These are phyloP conservation scores for Wallacemonas rigidus DNA, from an alignment of 208 protist species.

Conservation along the genomic window DNA sequence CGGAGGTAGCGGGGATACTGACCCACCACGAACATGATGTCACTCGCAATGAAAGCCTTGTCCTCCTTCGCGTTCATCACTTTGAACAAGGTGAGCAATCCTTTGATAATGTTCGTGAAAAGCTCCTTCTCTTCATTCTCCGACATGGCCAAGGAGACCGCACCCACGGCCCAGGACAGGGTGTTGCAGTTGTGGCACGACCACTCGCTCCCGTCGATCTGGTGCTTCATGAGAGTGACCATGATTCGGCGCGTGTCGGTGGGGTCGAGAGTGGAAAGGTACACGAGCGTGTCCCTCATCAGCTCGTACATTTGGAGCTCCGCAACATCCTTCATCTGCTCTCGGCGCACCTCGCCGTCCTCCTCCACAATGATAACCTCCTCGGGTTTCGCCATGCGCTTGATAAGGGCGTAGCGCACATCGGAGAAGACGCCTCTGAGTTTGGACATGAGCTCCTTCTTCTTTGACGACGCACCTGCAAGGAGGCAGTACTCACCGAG, in stretches of 20 bases:
- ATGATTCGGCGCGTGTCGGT: slow-evolving; percentile 97
- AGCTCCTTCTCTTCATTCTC: slow-evolving; percentile 98
- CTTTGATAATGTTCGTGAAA: slow-evolving; percentile 97
- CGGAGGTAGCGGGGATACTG: slow-evolving; percentile 99
- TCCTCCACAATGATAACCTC: slow-evolving; percentile 99
- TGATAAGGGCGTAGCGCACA: slow-evolving; percentile 95
- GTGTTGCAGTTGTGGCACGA: slow-evolving; percentile 97
- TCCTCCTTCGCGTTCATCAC: slow-evolving; percentile 96
- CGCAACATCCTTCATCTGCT: slow-evolving; percentile 97
- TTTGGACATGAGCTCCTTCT: slow-evolving; percentile 65
- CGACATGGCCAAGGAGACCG: slow-evolving; percentile 96
- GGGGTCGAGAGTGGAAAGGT: slow-evolving; percentile 96
- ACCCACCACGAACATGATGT: slow-evolving; percentile 99
- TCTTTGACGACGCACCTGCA: slow-evolving; percentile 40
- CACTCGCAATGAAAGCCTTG: slow-evolving; percentile 98
- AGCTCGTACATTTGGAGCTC: slow-evolving; percentile 97
- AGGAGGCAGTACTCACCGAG: slow-evolving; percentile 75
- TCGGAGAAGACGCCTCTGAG: slow-evolving; percentile 78
- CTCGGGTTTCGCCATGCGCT: slow-evolving; percentile 98
- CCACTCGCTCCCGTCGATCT: slow-evolving; percentile 93
- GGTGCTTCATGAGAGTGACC: slow-evolving; percentile 77
- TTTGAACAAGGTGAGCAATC: slow-evolving; percentile 98
- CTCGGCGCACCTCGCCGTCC: slow-evolving; percentile 97
- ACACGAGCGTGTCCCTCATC: slow-evolving; percentile 97
- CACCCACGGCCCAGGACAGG: slow-evolving; percentile 99